Evolutionary conservation across 1,139 yeast species (phyloP).

Genomic region (Kodamaea sp.): DNA sequence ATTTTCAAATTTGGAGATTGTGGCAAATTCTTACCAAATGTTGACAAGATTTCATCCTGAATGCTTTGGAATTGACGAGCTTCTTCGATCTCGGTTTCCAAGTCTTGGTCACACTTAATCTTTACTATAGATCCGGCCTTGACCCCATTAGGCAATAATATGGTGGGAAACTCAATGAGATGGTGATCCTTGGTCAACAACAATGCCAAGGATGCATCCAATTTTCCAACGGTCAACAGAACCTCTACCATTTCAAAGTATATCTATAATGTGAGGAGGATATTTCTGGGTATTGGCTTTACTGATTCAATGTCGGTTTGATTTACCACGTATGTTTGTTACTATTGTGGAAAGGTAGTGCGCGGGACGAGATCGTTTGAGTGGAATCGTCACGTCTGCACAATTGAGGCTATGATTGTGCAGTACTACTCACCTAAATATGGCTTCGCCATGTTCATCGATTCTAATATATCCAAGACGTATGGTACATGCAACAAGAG

Average conservation of each 20-base stretch:
- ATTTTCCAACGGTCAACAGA: constrained; percentile 89
- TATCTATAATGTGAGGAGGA: no score
- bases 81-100: constrained; percentile 66
- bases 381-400: no score
- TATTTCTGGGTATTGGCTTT: no score
- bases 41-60: constrained; percentile 71
- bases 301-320: no score
- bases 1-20: constrained; percentile 67
- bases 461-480: no score
- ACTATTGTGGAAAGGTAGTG: no score
- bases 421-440: no score
- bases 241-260: constrained; percentile 94
- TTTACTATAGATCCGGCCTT: constrained; percentile 93
- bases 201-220: constrained; percentile 92
- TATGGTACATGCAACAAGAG: no score
- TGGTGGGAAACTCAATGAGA: constrained; percentile 93
- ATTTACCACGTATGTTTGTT: no score
- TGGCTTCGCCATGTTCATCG: no score
- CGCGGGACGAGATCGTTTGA: no score
- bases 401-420: no score
- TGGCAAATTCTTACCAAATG: constrained; percentile 79
- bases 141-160: constrained; percentile 85
- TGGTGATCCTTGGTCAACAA: constrained; percentile 91
- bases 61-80: constrained; percentile 56
- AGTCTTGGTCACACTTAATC: constrained; percentile 80